Evolutionary conservation across 2,329 filamentous ascomycete genomes (phyloP).

Genomic region (Venturia aucupariae): DNA sequence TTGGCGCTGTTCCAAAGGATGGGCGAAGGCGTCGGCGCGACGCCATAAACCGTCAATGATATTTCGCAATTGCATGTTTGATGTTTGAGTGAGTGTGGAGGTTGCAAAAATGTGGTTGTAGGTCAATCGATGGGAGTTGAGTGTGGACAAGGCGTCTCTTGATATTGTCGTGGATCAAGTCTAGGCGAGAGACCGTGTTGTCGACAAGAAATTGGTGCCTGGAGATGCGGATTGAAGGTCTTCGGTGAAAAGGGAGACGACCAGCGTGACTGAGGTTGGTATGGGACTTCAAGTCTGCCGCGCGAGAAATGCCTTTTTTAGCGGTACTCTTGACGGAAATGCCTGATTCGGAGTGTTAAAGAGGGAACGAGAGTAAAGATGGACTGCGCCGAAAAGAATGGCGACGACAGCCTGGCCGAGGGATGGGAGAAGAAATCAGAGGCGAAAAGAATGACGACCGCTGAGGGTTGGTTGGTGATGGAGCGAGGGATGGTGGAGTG

Average conservation of each 20-base stretch:
- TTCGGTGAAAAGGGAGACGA: not conserved
- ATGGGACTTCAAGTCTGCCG: not conserved
- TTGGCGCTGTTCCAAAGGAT: not conserved
- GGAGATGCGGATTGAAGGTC: not conserved
- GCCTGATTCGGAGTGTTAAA: not conserved
- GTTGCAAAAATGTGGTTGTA: not conserved
- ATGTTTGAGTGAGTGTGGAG: not conserved
- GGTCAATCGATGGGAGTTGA: not conserved
- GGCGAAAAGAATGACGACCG: slow-evolving; percentile 1
- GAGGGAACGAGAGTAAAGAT: slow-evolving; percentile 9
- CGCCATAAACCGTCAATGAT: slow-evolving; percentile 14
- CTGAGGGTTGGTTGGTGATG: not conserved
- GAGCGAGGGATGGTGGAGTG: not conserved
- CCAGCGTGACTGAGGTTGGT: slow-evolving; percentile 4
- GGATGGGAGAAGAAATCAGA: not conserved
- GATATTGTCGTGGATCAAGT: not conserved
- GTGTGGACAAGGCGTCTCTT: not conserved
- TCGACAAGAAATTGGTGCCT: not conserved
- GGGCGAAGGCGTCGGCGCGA: slow-evolving; percentile 15
- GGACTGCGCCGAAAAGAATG: slow-evolving; percentile 18
- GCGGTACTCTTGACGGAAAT: not conserved
- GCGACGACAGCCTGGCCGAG: slow-evolving; percentile 18
- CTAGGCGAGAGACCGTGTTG: no score
- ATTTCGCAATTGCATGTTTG: slow-evolving; percentile 2
- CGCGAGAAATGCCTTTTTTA: not conserved